Base-by-base conservation (phyloP, 177 flowering plant species). In the Tripterygium wilfordii region DNA sequence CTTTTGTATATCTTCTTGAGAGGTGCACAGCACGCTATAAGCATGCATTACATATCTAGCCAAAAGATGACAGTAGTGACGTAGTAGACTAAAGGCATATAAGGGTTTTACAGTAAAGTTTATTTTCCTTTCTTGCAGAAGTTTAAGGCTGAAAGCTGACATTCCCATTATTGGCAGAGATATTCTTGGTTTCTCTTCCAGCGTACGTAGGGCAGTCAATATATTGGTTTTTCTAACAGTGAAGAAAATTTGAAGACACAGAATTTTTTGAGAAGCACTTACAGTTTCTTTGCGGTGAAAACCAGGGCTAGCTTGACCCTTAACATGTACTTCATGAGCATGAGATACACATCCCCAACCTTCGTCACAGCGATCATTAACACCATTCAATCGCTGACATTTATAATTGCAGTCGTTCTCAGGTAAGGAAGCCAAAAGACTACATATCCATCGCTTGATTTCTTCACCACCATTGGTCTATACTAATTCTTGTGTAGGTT, bases 281-380 rank as follows among this genome's bases (percentile, higher is more conserved):
- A 45, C 36, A n/a, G 36, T 45, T 28, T 45, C 5, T 21, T 32
- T 6, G 21, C 21, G 36, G 13, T 33, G 48, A 27, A 17, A 18
- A 53, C 21, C 83, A 85, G 87, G 78, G 77, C 78, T 24, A 48
- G 85, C 22, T 57, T 82, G 60, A 69, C 80, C 12, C 57, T 75
- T 7, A 82, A 85, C 69, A 69, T 78, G 84, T 82, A 72, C 41
- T 85, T 82, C 41, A 79, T 79, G 39, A 82, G 89, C 75, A 54
- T 85, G 66, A 78, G 48, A 57, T 82, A 79, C 67, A 78, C 83
- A 4, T 82, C 89, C 42, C 87, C 95, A n/a, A 75, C 83, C 20
- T 79, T 85, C 36, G 37, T 82, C 14, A 57, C 83, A 25, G 69
- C 87, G 3, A 48, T 66, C 53, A 51, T 69, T 55, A 80, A 80